Percentiles rank a stretch among this genome's conserved stretches.
These are phyloP conservation scores for Mycogone perniciosa DNA, from an alignment of 2,329 filamentous ascomycete genomes.

Conservation along the genomic window DNA sequence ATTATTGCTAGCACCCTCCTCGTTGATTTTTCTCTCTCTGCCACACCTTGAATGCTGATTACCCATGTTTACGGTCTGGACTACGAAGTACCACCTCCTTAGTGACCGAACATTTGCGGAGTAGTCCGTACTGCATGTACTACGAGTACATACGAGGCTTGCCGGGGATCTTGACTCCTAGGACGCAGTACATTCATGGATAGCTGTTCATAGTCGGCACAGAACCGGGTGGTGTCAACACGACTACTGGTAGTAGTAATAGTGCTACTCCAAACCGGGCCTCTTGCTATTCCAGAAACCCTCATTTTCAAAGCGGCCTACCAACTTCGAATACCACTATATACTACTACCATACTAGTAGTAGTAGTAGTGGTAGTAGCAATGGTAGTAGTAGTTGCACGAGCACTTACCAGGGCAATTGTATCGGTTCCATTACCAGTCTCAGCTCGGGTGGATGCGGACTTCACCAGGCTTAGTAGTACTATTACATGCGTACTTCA, in stretches of 20 bases:
- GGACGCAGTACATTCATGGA: too few relatives aligned
- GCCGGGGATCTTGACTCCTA: neutral
- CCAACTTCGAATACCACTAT: too few relatives aligned
- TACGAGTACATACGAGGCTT: neutral
- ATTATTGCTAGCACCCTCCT: slow-evolving; percentile 9
- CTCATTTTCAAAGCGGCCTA: neutral
- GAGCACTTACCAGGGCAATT: neutral
- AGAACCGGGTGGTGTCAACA: too few relatives aligned
- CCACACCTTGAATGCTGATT: slow-evolving; percentile 3
- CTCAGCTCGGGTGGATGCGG: neutral
- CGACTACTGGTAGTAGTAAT: too few relatives aligned
- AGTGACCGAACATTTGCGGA: too few relatives aligned
- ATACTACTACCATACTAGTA: neutral
- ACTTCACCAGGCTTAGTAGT: neutral
- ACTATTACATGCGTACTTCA: neutral
- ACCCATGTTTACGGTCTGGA: slow-evolving; percentile 5
- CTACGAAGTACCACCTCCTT: too few relatives aligned
- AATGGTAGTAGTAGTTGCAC: neutral
- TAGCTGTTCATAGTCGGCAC: too few relatives aligned
- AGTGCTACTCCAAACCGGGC: neutral
- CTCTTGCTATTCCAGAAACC: neutral
- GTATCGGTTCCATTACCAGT: neutral
- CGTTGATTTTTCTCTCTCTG: neutral
- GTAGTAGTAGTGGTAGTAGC: neutral
- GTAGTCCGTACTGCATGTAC: neutral